A percentile compares a stretch with the other conserved stretches of the same genome.
These are phyloP conservation scores for Russula olivacea DNA, from an alignment of 768 basidiomycete species.

Conservation along the genomic window DNA sequence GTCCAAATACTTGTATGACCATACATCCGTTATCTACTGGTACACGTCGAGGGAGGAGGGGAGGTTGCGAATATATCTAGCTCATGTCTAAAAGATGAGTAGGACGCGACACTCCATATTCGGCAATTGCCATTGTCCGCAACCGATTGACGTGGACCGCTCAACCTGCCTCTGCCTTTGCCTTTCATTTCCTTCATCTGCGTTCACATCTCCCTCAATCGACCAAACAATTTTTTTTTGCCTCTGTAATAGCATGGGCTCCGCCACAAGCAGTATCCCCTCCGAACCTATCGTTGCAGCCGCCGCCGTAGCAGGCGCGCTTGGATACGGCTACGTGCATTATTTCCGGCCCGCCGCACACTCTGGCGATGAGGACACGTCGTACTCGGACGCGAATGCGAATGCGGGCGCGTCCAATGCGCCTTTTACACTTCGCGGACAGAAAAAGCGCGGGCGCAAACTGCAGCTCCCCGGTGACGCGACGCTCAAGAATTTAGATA, in stretches of 20 bases:
- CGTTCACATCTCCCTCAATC: not conserved
- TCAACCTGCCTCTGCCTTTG: too few relatives aligned
- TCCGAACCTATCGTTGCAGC: conserved; percentile 37
- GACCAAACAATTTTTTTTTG: not conserved
- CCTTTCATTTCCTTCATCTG: not conserved
- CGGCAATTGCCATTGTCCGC: conserved; percentile 1
- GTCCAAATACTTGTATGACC: too few relatives aligned
- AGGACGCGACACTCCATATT: too few relatives aligned
- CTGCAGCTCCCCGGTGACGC: conserved; percentile 18
- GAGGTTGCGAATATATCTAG: too few relatives aligned
- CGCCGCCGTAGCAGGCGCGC: conserved; percentile 38
- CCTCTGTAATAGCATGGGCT: conserved; percentile 36
- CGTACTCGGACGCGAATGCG: not conserved
- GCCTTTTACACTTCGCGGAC: conserved; percentile 20
- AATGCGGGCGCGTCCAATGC: not conserved
- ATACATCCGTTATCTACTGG: too few relatives aligned
- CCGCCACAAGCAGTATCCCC: conserved; percentile 40
- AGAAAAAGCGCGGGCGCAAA: conserved; percentile 33
- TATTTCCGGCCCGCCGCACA: conserved; percentile 17
- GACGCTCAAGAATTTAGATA: conserved; percentile 17
- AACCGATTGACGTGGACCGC: not conserved
- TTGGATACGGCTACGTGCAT: conserved; percentile 37
- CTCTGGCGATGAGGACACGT: not conserved
- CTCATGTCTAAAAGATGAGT: too few relatives aligned
- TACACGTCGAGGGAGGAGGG: too few relatives aligned